These are phyloP conservation scores for Cornus controversa DNA, from an alignment of 148 eudicot genomes.

Conservation along the genomic window DNA sequence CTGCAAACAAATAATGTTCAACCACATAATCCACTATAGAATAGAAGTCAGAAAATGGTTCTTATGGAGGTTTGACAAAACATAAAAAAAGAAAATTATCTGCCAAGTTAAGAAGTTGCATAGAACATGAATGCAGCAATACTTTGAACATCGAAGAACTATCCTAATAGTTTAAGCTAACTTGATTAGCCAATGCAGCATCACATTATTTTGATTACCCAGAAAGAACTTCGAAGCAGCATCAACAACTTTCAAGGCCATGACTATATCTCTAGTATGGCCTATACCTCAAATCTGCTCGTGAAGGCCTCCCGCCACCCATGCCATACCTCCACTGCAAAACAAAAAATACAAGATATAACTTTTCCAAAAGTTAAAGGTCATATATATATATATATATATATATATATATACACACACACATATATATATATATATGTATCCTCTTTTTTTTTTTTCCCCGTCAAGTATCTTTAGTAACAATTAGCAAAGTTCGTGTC, in stretches of 20 bases:
- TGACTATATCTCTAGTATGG: conserved; percentile 54
- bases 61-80: too few relatives aligned
- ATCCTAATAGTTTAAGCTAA: not conserved
- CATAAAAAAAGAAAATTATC: not conserved
- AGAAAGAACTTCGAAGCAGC: too few relatives aligned
- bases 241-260: not conserved
- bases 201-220: too few relatives aligned
- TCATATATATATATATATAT: too few relatives aligned
- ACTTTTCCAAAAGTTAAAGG: not conserved
- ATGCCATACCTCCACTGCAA: conserved; percentile 74
- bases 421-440: not conserved
- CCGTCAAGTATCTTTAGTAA: not conserved
- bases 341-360: conserved; percentile 9
- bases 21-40: too few relatives aligned
- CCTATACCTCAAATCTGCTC: conserved; percentile 84
- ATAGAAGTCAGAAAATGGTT: not conserved
- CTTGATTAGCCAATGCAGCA: not conserved
- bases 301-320: conserved; percentile 66
- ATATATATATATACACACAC: not conserved
- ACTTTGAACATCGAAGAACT: not conserved
- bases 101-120: not conserved
- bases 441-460: not conserved
- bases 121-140: not conserved
- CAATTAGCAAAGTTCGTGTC: not conserved
- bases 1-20: too few relatives aligned